A percentile compares a stretch with the other conserved stretches of the same genome.
Evolutionary conservation across 768 basidiomycete species (phyloP).

Genomic region (Tulasnella sp.): DNA sequence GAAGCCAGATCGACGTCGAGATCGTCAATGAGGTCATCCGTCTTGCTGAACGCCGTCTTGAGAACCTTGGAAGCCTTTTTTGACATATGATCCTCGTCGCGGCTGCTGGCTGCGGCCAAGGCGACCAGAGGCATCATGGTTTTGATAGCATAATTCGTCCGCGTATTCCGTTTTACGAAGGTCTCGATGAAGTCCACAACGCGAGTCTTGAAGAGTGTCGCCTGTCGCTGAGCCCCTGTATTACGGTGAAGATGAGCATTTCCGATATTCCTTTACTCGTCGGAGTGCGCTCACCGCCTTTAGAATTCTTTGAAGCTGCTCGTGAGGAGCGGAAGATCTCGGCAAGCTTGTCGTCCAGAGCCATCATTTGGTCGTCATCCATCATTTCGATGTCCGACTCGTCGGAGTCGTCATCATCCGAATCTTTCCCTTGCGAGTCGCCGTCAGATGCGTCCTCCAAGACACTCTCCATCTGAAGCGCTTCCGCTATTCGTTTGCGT

Average conservation of each 20-base stretch:
- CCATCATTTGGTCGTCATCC: conserved; percentile 99
- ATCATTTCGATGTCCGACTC: conserved; percentile 62
- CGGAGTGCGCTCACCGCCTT: conserved; percentile 43
- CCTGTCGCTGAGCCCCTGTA: conserved; percentile 70
- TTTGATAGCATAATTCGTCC: conserved; percentile 59
- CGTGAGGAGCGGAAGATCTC: conserved; percentile 65
- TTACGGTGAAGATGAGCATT: conserved; percentile 33
- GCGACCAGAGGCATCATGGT: conserved; percentile 71
- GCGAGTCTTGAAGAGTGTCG: conserved; percentile 92
- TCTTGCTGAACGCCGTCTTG: conserved; percentile 60
- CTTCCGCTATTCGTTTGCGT: conserved; percentile 49
- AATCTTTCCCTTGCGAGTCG: conserved; percentile 51
- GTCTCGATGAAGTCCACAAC: conserved; percentile 91
- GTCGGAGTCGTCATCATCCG: conserved; percentile 51
- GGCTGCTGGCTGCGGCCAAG: conserved; percentile 53
- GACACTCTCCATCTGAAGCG: conserved; percentile 35
- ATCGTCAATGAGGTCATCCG: conserved; percentile 54
- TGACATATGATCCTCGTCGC: conserved; percentile 80
- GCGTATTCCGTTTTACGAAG: conserved; percentile 67
- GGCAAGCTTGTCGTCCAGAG: conserved; percentile 85
- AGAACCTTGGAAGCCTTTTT: conserved; percentile 82
- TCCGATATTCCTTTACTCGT: neutral
- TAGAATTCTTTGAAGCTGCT: conserved; percentile 51
- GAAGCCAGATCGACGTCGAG: conserved; percentile 40
- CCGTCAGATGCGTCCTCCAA: conserved; percentile 38